These are phyloP conservation scores for Podila clonocystis DNA, from an alignment of 192 early-diverging fungal species.

Conservation along the genomic window DNA sequence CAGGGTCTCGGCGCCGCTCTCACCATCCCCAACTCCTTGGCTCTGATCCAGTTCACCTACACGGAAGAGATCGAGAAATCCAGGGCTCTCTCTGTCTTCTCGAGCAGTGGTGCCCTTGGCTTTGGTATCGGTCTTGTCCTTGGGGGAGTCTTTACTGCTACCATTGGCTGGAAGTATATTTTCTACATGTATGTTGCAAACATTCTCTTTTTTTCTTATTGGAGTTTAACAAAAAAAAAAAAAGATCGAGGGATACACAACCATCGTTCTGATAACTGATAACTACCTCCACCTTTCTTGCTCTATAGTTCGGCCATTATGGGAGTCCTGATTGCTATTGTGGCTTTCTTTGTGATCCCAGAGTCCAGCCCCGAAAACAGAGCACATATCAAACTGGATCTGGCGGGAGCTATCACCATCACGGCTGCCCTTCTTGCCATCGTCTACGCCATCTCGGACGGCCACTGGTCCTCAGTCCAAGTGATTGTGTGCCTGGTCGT, in stretches of 20 bases:
- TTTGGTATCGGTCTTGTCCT: constrained; percentile 49
- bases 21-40: constrained; percentile 53
- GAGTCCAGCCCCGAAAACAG: constrained; percentile 25
- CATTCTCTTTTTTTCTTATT: neutral
- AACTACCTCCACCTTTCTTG: neutral
- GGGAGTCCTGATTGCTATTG: constrained; percentile 35
- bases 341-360: constrained; percentile 50
- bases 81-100: constrained; percentile 36
- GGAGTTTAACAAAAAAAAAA: neutral
- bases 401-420: constrained; percentile 40
- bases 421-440: constrained; percentile 42
- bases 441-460: constrained; percentile 51
- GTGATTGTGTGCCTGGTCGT: constrained; percentile 47
- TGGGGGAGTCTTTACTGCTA: constrained; percentile 50
- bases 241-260: neutral
- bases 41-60: constrained; percentile 48
- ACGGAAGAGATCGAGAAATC: constrained; percentile 45
- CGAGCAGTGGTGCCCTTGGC: constrained; percentile 46
- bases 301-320: constrained; percentile 53
- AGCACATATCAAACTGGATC: constrained; percentile 46
- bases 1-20: constrained; percentile 51
- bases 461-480: constrained; percentile 45
- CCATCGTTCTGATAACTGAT: neutral
- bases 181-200: constrained; percentile 45
- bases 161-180: constrained; percentile 55